Evolutionary conservation across 208 protist species (phyloP), one percentile per base, ranked within the genome.

Genomic region (Hexamita inflata): DNA sequence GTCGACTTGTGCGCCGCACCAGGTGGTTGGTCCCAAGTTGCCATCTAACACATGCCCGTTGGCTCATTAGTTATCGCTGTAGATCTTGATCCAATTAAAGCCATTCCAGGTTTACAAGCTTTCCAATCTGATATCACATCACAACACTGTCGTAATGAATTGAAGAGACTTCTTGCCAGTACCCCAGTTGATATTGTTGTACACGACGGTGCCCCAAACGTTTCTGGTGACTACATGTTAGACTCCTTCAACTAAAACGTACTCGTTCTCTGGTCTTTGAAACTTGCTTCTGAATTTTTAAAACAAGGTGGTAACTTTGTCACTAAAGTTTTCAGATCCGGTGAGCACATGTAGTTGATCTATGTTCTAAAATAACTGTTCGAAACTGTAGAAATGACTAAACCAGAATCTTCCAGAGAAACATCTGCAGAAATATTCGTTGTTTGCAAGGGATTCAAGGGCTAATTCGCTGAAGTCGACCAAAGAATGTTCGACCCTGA

Each of bases 351-450:
- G 11, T 9, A n/a, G 30, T 38, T 70, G 11, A 15, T 45, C 7
- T 49, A 70, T 70, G 64, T 70, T n/a, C n/a, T 70, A 24, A n/a
- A 45, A n/a, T 38, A 70, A 45, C 64, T 70, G 4, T 70, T 70
- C n/a, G 38, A 49, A 15, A 70, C 11, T 28, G 64, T 70, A 32
- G 64, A 70, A 15, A 49, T n/a, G 7, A 57, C 40, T 49, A 70
- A 70, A n/a, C 64, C 64, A 7, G 15, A 38, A 32, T n/a, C 64
- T 2, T 70, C 64, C 4, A 7, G 64, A 19, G 64, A 70, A 28
- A 57, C n/a, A 24, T 70, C 64, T n/a, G n/a, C 64, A 2, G 64
- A 70, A 49, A 49, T 35, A 35, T 70, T 70, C 38, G 15, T n/a
- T n/a, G 64, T 70, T 24, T 70, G 64, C 40, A 28, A 32, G n/a